A percentile compares a stretch with the other conserved stretches of the same genome.
Conservation (phyloP, 2,329 filamentous ascomycete genomes). For the Emmonsia crescens region DNA sequence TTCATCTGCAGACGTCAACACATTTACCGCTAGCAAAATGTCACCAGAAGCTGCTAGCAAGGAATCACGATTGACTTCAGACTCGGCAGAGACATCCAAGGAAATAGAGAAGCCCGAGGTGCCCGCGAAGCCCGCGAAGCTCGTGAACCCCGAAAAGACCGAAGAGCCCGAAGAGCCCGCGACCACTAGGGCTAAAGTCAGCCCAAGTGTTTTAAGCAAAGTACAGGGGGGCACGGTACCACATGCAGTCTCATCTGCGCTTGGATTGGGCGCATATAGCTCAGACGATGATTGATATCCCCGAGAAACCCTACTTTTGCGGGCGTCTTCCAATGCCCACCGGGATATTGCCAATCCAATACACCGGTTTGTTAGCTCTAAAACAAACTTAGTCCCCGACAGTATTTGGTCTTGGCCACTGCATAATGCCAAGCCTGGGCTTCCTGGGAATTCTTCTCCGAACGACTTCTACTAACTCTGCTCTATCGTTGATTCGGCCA, state of each 20-base stretch:
- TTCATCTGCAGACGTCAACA: conserved; percentile 19
- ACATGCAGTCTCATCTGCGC: conserved; percentile 13
- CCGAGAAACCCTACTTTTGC: not conserved
- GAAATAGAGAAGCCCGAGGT: not conserved
- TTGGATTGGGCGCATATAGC: conserved; percentile 30
- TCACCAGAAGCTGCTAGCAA: not conserved
- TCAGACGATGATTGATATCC: conserved; percentile 30
- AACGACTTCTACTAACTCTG: not conserved
- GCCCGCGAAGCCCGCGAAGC: not conserved
- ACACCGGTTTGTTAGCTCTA: not conserved
- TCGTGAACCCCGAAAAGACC: not conserved
- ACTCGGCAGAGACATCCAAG: not conserved
- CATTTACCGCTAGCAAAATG: not conserved
- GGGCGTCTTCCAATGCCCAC: not conserved
- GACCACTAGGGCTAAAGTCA: conserved; percentile 1
- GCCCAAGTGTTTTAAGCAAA: conserved; percentile 5
- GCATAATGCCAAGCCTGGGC: not conserved
- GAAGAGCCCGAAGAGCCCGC: not conserved
- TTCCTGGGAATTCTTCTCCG: not conserved
- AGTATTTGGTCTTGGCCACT: not conserved
- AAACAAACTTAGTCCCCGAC: not conserved
- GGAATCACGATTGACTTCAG: not conserved
- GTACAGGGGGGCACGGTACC: conserved; percentile 13
- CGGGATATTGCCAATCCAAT: not conserved
- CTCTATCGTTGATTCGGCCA: not conserved